These are phyloP conservation scores for Gossypium ekmanianum DNA, from an alignment of 345 rosid genomes.

Conservation along the genomic window DNA sequence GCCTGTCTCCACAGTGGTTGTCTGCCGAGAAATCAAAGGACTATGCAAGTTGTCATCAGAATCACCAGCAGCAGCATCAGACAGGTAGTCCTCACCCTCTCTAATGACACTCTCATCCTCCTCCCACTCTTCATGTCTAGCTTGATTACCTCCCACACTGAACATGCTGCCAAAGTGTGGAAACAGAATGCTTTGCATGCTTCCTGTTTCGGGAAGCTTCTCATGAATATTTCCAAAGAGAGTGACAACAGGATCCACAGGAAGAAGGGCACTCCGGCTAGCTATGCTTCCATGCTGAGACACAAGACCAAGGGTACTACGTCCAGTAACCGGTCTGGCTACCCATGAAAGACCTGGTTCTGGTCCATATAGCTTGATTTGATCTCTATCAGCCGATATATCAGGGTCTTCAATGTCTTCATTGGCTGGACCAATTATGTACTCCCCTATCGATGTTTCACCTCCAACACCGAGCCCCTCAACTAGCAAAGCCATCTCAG, in stretches of 20 bases:
- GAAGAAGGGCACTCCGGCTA: conserved; percentile 35
- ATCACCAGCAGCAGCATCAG: conserved; percentile 56
- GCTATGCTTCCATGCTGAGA: conserved; percentile 71
- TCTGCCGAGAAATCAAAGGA: conserved; percentile 87
- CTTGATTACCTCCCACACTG: conserved; percentile 77
- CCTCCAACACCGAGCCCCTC: conserved; percentile 88
- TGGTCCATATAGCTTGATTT: conserved; percentile 76
- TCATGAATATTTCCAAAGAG: conserved; percentile 83
- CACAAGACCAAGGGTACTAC: conserved; percentile 49
- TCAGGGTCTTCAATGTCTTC: conserved; percentile 55
- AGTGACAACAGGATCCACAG: conserved; percentile 83
- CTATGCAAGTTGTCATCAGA: conserved; percentile 75
- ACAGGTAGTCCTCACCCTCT: conserved; percentile 62
- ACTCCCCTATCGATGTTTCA: conserved; percentile 83
- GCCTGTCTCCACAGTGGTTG: conserved; percentile 71
- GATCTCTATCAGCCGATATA: conserved; percentile 61
- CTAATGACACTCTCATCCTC: conserved; percentile 70
- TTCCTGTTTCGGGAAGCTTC: conserved; percentile 66
- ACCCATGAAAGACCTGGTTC: conserved; percentile 77
- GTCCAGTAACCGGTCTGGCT: conserved; percentile 78
- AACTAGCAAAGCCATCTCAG: conserved; percentile 94
- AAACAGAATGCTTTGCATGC: conserved; percentile 85
- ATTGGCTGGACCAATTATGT: conserved; percentile 70
- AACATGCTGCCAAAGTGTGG: conserved; percentile 97
- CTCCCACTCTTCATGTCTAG: conserved; percentile 77